Conservation (phyloP, 345 rosid species). For the Eucalyptus cloeziana region DNA sequence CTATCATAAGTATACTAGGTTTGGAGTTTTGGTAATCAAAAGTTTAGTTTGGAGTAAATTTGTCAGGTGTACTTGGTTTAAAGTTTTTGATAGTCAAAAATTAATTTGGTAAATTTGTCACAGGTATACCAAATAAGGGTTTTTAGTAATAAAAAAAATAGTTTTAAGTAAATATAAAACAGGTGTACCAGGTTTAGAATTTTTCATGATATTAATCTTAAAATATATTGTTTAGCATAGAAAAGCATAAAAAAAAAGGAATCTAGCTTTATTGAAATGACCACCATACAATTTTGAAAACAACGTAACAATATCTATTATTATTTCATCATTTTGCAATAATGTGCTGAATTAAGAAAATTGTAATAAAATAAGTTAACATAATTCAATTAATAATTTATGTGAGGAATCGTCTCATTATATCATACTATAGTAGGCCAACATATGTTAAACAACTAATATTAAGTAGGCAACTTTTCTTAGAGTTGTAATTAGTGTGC, state of each 20-base stretch:
- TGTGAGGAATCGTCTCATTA: too few relatives aligned
- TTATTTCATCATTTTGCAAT: not conserved
- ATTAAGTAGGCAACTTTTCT: too few relatives aligned
- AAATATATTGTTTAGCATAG: not conserved
- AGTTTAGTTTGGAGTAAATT: too few relatives aligned
- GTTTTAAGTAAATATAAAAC: too few relatives aligned
- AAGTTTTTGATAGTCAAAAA: too few relatives aligned
- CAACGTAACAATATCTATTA: not conserved
- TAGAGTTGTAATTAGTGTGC: too few relatives aligned
- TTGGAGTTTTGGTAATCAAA: too few relatives aligned
- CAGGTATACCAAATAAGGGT: fast-evolving
- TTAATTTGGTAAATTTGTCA: too few relatives aligned
- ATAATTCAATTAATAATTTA: too few relatives aligned
- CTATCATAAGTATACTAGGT: fast-evolving
- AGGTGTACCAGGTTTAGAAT: fast-evolving
- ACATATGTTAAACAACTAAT: too few relatives aligned
- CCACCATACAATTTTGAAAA: not conserved
- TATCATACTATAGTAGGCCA: too few relatives aligned
- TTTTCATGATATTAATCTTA: not conserved
- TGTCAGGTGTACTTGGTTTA: fast-evolving
- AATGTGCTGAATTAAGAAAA: not conserved
- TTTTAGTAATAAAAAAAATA: too few relatives aligned
- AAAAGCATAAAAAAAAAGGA: not conserved
- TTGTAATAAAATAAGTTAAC: not conserved
- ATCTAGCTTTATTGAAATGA: not conserved